Evolutionary conservation across 805 yeast species (phyloP), one percentile per base, ranked within the genome.

Genomic region (Cyberlindnera americana): DNA sequence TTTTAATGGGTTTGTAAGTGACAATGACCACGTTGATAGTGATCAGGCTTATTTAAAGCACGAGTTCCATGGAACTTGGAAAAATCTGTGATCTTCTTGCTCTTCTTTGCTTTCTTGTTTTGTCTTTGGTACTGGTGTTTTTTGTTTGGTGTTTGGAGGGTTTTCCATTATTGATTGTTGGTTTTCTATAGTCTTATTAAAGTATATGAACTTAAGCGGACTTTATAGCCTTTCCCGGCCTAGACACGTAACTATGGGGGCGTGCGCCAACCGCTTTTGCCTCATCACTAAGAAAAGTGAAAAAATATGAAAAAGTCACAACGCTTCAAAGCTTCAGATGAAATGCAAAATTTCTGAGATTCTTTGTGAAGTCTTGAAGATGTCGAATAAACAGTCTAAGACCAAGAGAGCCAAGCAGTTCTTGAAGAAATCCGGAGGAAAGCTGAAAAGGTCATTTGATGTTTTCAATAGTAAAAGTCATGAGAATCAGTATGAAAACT

Each of bases 41-140:
- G 28, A 31, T 2, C 21, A 39, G 31, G 39, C 37, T 1, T 53
- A 51, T 22, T 37, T 53, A 29, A 46, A 45, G 14, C 56, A 53
- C 23, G 47, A 44, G 19, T 53, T 53, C 36, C 42, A 43, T 21
- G 55, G 55, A 2, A 28, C 48, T 6, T 50, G 57, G 55, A 53
- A 51, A 28, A 18, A 26, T 23, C 16, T 42, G 35, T 41, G 35
- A 36, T 3, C 25, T 5, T n/a, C 18, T n/a, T 19, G 10, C 13
- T 27, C 15, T 27, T 27, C 6, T 27, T 27, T 16, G 13, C 14
- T 12, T 12, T 25, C 17, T 17, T 9, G 30, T 28, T 15, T 28
- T 28, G 11, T 6, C 6, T 28, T 28, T 15, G 7, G 10, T 28
- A 22, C 14, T 26, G 15, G 18, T 12, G 15, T n/a, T n/a, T 26